These are phyloP conservation scores for Colletotrichum sp. DNA, from an alignment of 2,329 filamentous ascomycete species.

Conservation along the genomic window DNA sequence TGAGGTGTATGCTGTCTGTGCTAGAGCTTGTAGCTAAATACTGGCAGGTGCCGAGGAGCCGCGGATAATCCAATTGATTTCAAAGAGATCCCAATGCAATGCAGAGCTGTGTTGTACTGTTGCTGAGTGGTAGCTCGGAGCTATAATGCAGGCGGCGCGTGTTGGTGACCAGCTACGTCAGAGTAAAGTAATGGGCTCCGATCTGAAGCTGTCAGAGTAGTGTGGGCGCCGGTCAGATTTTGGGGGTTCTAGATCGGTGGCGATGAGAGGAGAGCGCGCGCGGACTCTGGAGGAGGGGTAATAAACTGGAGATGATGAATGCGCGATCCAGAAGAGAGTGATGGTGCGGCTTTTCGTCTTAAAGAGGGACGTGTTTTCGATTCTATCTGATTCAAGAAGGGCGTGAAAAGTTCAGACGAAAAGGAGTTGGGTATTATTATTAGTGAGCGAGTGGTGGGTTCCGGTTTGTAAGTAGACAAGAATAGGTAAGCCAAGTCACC, in stretches of 20 bases:
- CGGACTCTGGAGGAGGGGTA: background rate
- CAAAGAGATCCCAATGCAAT: background rate
- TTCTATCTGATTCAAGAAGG: background rate
- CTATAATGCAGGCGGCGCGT: background rate
- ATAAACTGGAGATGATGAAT: constrained; percentile 11
- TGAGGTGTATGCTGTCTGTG: background rate
- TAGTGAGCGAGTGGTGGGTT: background rate
- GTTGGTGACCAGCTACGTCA: constrained; percentile 4
- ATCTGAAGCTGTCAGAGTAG: background rate
- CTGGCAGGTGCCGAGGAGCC: background rate
- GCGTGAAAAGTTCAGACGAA: background rate
- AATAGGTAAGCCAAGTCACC: constrained; percentile 1
- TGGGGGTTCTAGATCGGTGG: constrained; percentile 1
- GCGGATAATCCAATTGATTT: background rate
- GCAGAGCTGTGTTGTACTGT: constrained; percentile 3
- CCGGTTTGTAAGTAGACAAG: background rate
- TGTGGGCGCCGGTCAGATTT: constrained; percentile 3
- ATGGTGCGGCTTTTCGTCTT: background rate
- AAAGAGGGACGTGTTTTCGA: background rate
- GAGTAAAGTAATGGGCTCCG: background rate
- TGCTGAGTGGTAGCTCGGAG: background rate
- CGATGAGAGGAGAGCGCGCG: background rate
- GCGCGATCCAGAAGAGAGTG: background rate
- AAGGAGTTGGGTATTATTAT: background rate
- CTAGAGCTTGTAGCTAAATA: background rate